Evolutionary conservation across 805 yeast species (phyloP).

Genomic region (Saturnispora zaruensis): DNA sequence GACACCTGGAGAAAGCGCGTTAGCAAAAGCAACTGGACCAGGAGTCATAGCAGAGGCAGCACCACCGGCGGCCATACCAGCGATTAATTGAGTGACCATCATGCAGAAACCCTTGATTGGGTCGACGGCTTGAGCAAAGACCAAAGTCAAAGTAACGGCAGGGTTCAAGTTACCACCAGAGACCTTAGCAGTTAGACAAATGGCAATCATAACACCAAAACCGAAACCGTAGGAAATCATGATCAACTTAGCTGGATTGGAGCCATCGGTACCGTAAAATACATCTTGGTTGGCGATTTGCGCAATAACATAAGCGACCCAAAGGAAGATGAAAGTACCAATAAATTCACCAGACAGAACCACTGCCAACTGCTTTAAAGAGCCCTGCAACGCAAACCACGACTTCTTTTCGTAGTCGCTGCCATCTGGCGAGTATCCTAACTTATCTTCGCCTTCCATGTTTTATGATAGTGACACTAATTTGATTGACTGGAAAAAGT

Average conservation of each 20-base stretch:
- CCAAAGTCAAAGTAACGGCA: conserved; percentile 69
- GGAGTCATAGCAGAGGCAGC: conserved; percentile 83
- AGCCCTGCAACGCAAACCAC: conserved; percentile 29
- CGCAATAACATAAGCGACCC: conserved; percentile 77
- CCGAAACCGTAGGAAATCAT: conserved; percentile 87
- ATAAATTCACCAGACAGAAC: conserved; percentile 75
- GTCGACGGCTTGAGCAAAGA: conserved; percentile 64
- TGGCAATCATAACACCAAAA: conserved; percentile 70
- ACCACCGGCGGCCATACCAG: conserved; percentile 90
- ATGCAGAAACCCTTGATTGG: conserved; percentile 62
- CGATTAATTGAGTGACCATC: conserved; percentile 63
- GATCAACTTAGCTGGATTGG: conserved; percentile 54
- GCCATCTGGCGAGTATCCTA: conserved; percentile 32
- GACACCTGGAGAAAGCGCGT: conserved; percentile 61
- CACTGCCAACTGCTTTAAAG: conserved; percentile 49
- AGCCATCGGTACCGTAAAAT: conserved; percentile 24
- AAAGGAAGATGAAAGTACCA: conserved; percentile 78
- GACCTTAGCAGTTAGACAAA: conserved; percentile 59
- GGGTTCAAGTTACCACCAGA: conserved; percentile 91
- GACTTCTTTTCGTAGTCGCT: conserved; percentile 19
- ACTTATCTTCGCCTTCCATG: conserved; percentile 33
- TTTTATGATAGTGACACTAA: background rate
- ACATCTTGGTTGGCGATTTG: conserved; percentile 57
- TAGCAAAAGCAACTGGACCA: conserved; percentile 63
- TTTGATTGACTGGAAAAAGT: background rate